Evolutionary conservation across 2,329 filamentous ascomycete genomes (phyloP), one percentile per base, ranked within the genome.

Genomic region (Colletotrichum sp.): DNA sequence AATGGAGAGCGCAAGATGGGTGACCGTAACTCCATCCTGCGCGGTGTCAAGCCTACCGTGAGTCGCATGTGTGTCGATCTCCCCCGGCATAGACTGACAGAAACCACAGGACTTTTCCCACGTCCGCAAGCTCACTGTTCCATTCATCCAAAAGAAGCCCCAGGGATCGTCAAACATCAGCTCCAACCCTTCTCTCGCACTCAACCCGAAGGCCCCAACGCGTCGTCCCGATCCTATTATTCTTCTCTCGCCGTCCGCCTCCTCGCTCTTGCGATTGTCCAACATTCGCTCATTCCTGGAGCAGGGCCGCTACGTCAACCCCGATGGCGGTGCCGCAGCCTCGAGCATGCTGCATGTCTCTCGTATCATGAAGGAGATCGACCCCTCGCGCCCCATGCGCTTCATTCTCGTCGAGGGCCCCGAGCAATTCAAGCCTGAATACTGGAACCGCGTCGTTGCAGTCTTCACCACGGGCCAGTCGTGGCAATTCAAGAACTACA

Each of bases 401-500:
- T 99, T 99, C 87, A 97, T 98, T 81, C 92, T 99, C 51, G 96
- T 98, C 68, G 97, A 99, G 83, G 93, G 93, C 21, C 94, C 96
- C 0, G 93, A 97, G 81, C 94, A 97, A 83, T 99, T 99, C 90
- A 98, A 98, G 83, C 97, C 97, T 0, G 96, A 98, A 81, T 98
- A 98, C 87, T 99, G 97, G 97, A 93, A 93, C 79, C 93, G 96
- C 66, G 94, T 99, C 8, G 97, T 98, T 3, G 97, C 94, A 15
- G 96, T 99, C 71, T 98, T 99, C 85, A 99, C 97, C 0, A 99
- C 97, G 0, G 97, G 97, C 38, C 97, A 99, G 86, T 92, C 93
- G 12, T 99, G 97, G 97, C 97, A 99, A 85, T 99, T 99, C 86
- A 98, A 98, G 86, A 94, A 92, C 78, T 99, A 99, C 90, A 98